Evolutionary conservation across 495 filamentous ascomycete genomes (phyloP).

Genomic region (Mycothermus thermophilus): DNA sequence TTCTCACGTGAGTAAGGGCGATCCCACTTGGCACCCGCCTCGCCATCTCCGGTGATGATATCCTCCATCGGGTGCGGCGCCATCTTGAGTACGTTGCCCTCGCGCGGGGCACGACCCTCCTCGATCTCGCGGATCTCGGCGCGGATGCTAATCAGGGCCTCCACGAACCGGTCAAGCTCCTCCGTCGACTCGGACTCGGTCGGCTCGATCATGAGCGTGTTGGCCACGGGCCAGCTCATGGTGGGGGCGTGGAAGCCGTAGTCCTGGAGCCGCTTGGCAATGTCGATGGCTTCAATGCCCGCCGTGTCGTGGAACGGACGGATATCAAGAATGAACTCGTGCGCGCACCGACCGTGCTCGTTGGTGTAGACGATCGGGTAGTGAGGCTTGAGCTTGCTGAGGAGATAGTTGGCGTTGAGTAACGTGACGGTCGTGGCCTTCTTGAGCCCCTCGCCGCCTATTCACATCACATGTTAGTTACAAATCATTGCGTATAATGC

Average conservation of each 20-base stretch:
- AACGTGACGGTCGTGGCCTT: constrained; percentile 89
- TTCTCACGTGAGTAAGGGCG: constrained; percentile 65
- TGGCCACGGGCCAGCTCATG: constrained; percentile 94
- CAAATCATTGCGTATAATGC: not conserved
- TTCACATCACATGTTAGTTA: constrained; percentile 9
- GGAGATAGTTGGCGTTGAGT: constrained; percentile 96
- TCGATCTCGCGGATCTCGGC: constrained; percentile 77
- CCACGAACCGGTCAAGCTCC: constrained; percentile 89
- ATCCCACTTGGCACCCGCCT: constrained; percentile 47
- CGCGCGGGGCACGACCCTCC: constrained; percentile 58
- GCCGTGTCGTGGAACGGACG: constrained; percentile 73
- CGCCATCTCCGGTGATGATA: constrained; percentile 46
- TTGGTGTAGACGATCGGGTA: constrained; percentile 93
- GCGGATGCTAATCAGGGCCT: constrained; percentile 82
- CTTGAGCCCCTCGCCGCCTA: constrained; percentile 67
- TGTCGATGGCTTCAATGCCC: constrained; percentile 87
- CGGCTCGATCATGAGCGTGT: constrained; percentile 97
- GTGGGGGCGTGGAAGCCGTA: constrained; percentile 98
- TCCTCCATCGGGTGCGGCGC: constrained; percentile 80
- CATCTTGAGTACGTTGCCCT: constrained; percentile 87
- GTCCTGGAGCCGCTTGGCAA: constrained; percentile 95
- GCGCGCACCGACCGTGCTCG: constrained; percentile 71
- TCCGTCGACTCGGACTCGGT: constrained; percentile 90
- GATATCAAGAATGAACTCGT: constrained; percentile 96
- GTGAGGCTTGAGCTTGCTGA: constrained; percentile 76